These are phyloP conservation scores for Glarea lozoyensis DNA, from an alignment of 495 filamentous ascomycete genomes.

Conservation along the genomic window DNA sequence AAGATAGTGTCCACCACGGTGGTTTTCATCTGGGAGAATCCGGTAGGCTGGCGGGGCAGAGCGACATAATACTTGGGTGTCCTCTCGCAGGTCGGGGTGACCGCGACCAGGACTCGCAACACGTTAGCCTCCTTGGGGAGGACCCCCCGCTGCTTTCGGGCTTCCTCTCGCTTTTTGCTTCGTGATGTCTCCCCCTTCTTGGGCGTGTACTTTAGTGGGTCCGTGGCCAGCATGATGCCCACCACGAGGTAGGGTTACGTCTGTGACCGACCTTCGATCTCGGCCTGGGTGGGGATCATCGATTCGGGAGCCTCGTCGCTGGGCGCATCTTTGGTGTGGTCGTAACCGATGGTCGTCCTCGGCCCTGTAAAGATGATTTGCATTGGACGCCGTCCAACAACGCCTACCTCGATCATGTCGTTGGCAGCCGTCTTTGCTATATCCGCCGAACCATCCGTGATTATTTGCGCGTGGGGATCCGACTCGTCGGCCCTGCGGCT, in stretches of 20 bases:
- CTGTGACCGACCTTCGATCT: neutral
- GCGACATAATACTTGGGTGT: conserved; percentile 1
- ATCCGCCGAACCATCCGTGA: too few relatives aligned
- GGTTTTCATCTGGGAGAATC: neutral
- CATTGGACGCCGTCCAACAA: neutral
- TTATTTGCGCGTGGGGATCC: too few relatives aligned
- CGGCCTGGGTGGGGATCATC: neutral
- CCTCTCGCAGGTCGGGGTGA: too few relatives aligned
- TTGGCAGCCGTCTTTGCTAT: neutral
- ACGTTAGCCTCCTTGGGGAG: neutral
- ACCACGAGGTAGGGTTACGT: neutral
- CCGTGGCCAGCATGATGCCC: neutral
- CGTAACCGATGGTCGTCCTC: neutral
- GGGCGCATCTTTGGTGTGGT: neutral
- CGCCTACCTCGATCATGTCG: neutral
- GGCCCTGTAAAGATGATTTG: neutral
- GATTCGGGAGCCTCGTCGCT: neutral
- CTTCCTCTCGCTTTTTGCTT: neutral
- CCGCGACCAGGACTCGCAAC: neutral
- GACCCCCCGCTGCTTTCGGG: neutral
- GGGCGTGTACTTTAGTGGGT: neutral
- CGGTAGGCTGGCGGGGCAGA: neutral
- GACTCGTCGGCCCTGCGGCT: too few relatives aligned
- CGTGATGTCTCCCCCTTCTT: neutral
- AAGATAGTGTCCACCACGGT: neutral